Base-by-base conservation (phyloP, 768 basidiomycete genomes). In the Tulasnella sp. region DNA sequence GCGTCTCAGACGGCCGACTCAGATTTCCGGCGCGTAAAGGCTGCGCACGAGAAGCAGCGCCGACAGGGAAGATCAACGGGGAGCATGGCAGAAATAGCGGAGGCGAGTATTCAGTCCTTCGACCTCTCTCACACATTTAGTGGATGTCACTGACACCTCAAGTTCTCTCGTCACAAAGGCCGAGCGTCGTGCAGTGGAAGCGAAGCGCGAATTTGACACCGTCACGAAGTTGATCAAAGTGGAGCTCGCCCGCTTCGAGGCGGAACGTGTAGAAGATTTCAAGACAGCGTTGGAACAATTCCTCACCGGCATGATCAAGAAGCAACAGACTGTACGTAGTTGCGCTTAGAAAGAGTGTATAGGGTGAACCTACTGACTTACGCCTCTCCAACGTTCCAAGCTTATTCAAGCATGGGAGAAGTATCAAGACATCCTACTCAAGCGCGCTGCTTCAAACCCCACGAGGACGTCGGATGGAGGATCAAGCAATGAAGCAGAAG, bases 201-300 rank as follows among this genome's bases (percentile, higher is more conserved):
- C 86, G 0, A 89, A 86, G 68, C 81, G 82, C 52, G 95, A 96
- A 64, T 99, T 87, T 68, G 94, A 97, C 45, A 80, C 86, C 21
- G 85, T 86, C 11, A 89, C 91, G 19, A 86, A 86, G 64, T 74
- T 96, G 19, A 84, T 92, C 65, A 98, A 98, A 72, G 73, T 80
- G 3, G 96, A 99, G 72, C 81, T 93, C 64, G 82, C 82, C 3
- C 77, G 95, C 44, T 97, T 98, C 68, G 95, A 99, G 73, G 81
- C 83, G 68, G 95, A 96, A 72, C 81, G 94, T 44, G 79, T 98
- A 24, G 87, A 90, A 50, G 95, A 98, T 69, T 96, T 98, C 72
- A 94, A 93, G 71, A 76, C 79, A 45, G 78, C 85, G 2, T 70
- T 99, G 64, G 86, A 90, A 70, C 77, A 78, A 3, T 93, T 91